Conservation (phyloP, 108 stramenopile species). For the Nitzschia sp. region DNA sequence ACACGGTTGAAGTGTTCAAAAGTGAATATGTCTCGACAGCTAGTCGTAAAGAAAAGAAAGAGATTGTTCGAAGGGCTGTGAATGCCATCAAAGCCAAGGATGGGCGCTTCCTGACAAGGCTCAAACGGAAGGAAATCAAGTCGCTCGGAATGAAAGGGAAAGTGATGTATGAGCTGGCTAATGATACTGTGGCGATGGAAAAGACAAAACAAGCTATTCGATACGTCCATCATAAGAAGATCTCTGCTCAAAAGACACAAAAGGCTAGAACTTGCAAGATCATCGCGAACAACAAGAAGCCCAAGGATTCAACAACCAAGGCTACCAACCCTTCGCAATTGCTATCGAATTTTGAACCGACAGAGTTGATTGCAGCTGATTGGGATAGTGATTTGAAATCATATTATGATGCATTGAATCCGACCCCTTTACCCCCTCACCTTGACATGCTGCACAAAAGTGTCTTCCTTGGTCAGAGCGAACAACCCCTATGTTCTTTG, state of each 20-base stretch:
- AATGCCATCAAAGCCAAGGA: conserved; percentile 23
- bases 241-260: background rate
- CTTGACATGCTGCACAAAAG: no score
- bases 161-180: conserved; percentile 20
- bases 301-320: no score
- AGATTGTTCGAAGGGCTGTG: conserved; percentile 5
- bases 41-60: conserved; percentile 25
- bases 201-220: conserved; percentile 33
- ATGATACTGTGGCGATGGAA: conserved; percentile 15
- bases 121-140: conserved; percentile 4
- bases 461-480: no score
- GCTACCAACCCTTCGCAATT: no score
- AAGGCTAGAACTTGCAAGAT: no score
- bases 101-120: conserved; percentile 21
- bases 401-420: no score
- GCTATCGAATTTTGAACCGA: no score
- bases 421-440: no score
- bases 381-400: no score
- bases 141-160: conserved; percentile 1
- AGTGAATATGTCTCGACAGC: conserved; percentile 10
- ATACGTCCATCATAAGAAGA: conserved; percentile 41
- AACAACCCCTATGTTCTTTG: no score
- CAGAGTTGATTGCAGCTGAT: no score
- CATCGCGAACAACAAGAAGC: no score
- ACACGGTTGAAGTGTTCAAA: conserved; percentile 16